Percentiles rank a stretch among this genome's conserved stretches.
These are phyloP conservation scores for Tillandsia fasciculata DNA, from an alignment of 176 grass and related monocot genomes.

Conservation along the genomic window DNA sequence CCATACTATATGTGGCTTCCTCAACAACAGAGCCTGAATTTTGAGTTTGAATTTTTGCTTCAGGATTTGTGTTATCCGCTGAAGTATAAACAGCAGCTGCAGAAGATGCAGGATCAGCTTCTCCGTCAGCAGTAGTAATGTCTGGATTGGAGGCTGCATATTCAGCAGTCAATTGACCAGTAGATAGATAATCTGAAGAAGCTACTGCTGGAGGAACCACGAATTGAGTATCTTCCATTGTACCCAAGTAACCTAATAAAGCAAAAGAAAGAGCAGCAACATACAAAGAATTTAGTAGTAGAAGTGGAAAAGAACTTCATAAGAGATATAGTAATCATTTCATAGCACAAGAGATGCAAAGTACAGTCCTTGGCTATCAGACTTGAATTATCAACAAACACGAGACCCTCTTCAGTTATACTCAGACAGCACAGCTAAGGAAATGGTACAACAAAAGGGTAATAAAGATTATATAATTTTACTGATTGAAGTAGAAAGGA, in stretches of 20 bases:
- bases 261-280: not conserved
- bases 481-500: too few species aligned
- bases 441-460: too few species aligned
- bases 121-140: slow-evolving; percentile 6
- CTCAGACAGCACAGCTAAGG: too few species aligned
- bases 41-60: slow-evolving; percentile 19
- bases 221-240: slow-evolving; percentile 54
- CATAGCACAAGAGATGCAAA: not conserved
- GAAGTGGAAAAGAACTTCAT: not conserved
- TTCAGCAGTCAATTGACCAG: slow-evolving; percentile 9
- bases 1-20: not conserved
- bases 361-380: not conserved
- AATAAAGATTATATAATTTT: too few species aligned
- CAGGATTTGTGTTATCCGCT: slow-evolving; percentile 9
- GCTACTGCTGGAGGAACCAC: slow-evolving; percentile 7
- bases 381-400: not conserved
- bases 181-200: slow-evolving; percentile 18
- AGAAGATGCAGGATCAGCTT: slow-evolving; percentile 13
- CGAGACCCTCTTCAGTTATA: too few species aligned
- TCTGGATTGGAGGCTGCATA: slow-evolving; percentile 1
- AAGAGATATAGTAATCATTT: not conserved
- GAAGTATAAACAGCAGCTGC: slow-evolving; percentile 11
- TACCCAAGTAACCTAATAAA: not conserved
- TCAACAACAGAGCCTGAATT: slow-evolving; percentile 8
- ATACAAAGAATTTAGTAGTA: not conserved